Base-by-base conservation (phyloP, 768 basidiomycete genomes). In the Rhizopogon sp. region DNA sequence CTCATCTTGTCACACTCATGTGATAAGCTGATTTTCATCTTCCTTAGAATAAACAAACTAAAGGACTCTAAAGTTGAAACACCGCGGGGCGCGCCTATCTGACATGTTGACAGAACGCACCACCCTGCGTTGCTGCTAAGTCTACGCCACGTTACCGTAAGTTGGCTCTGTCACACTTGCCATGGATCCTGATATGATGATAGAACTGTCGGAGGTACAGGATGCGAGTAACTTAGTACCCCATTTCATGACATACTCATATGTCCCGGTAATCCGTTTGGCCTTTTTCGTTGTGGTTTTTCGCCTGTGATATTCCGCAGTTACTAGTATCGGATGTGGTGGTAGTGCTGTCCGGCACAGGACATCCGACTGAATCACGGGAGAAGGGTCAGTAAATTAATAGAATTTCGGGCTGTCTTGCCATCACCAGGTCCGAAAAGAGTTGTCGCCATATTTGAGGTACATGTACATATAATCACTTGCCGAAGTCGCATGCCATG, bases 401-500 rank as follows among this genome's bases (percentile, higher is more conserved):
- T 47, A 47, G 33, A 47, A 35, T 35, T 16, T 37, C 35, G 13
- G 13, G 35, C 33, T 31, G 46, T 35, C 33, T 47, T 47, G 31
- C 11, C 11, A 20, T 35, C 13, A 31, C 45, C 45, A 47, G 46
- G 33, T 9, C 47, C 47, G 20, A 35, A 49, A 49, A 49, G 10
- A 37, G 4, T 47, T 47, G 20, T 31, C 46, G 46, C 3, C 46
- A 37, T 47, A 37, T 47, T 35, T 35, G 13, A 47, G 46, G 46
- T 47, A 47, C 25, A 25, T 25, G 31, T 33, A 33, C 8, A 11
- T 49, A 37, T 49, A 35, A 49, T 49, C 47, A 37, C 47, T 49
- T 49, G 14, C 33, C 47, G 35, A 49, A 49, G 47, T 49, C 47
- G 47, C 47, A 49, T 49, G 47, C 47, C 46, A 47, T 22, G 35